phyloP scores from a whole-genome alignment of 2,329 filamentous ascomycete species.

The Periconia sp. region DNA sequence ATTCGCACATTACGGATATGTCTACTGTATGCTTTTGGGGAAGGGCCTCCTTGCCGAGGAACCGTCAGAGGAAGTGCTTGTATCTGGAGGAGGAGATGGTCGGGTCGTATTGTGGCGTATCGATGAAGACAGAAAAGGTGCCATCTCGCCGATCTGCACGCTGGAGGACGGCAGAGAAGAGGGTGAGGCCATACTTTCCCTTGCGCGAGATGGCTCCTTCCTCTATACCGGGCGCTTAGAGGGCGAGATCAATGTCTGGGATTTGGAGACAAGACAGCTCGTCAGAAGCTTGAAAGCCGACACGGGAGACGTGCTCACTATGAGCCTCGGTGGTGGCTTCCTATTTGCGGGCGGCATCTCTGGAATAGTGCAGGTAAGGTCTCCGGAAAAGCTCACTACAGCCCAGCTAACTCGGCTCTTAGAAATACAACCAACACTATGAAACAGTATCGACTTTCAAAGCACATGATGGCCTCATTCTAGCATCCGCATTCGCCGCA shows the following conservation, averaged over 20 bases:
- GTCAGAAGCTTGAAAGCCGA: conserved; percentile 85
- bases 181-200: conserved; percentile 71
- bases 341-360: conserved; percentile 89
- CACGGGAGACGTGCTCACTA: conserved; percentile 80
- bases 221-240: conserved; percentile 88
- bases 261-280: conserved; percentile 90
- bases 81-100: conserved; percentile 92
- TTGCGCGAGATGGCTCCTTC: conserved; percentile 88
- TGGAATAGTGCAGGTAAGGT: conserved; percentile 78
- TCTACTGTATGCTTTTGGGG: conserved; percentile 93
- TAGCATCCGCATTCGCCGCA: conserved; percentile 79
- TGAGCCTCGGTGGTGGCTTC: conserved; percentile 84
- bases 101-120: conserved; percentile 94
- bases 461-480: conserved; percentile 84
- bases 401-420: conserved; percentile 24
- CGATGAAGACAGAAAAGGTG: conserved; percentile 62
- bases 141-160: conserved; percentile 72
- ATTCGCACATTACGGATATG: conserved; percentile 93
- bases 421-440: conserved; percentile 82
- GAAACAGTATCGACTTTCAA: conserved; percentile 79
- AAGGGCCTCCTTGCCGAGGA: conserved; percentile 73
- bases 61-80: conserved; percentile 76
- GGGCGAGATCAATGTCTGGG: conserved; percentile 94
- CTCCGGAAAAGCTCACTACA: not conserved
- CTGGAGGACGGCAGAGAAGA: conserved; percentile 65